Conservation (phyloP, 306 rosid species). For the Corylus avellana region DNA sequence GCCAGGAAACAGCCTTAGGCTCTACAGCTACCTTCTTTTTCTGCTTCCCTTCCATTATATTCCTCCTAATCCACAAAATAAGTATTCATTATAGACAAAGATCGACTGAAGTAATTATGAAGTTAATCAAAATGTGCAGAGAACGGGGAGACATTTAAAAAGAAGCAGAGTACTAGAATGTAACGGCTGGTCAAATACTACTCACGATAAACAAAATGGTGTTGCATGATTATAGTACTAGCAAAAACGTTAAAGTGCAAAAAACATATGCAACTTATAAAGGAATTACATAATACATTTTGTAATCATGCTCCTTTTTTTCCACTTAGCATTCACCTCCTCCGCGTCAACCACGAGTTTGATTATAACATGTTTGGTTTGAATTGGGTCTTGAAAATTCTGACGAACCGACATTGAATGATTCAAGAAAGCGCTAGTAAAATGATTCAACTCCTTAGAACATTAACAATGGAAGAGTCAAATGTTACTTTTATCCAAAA, state of each 20-base stretch:
- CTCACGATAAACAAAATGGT: neutral
- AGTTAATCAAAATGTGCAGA: neutral
- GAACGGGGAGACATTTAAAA: neutral
- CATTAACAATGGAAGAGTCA: too few species aligned
- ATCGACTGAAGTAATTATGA: neutral
- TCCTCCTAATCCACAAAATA: neutral
- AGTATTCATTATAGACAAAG: neutral
- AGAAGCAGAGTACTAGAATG: neutral
- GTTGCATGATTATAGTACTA: neutral
- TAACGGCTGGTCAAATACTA: neutral
- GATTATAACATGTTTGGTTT: too few species aligned
- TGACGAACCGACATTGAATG: too few species aligned
- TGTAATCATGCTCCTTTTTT: too few species aligned
- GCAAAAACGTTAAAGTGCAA: neutral
- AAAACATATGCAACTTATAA: neutral
- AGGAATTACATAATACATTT: too few species aligned
- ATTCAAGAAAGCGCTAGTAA: too few species aligned
- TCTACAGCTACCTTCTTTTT: slow-evolving; percentile 2
- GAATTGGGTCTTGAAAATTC: too few species aligned
- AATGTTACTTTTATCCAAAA: too few species aligned
- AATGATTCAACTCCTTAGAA: too few species aligned
- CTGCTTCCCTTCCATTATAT: slow-evolving; percentile 16
- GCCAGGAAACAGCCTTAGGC: slow-evolving; percentile 19
- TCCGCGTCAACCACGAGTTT: too few species aligned
- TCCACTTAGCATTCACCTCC: too few species aligned